Evolutionary conservation across 1,139 yeast genomes (phyloP).

Genomic region (Blastobotrys illinoisensis): DNA sequence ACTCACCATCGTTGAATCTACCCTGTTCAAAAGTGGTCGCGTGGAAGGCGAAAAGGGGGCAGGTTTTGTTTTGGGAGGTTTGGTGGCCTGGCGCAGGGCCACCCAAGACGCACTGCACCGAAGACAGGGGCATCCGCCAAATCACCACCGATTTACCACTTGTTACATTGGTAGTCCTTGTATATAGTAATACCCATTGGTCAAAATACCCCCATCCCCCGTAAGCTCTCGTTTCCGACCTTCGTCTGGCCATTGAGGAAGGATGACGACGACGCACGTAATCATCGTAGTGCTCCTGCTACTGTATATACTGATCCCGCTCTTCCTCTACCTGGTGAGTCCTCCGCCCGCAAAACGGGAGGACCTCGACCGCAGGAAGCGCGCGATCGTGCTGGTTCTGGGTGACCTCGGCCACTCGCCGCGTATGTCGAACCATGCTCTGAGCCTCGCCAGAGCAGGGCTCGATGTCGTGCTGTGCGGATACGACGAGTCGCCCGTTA

Average conservation of each 20-base stretch:
- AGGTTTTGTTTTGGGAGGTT: not conserved
- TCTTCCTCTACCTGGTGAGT: conserved; percentile 23
- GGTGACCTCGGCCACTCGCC: conserved; percentile 98
- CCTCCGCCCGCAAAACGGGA: conserved; percentile 20
- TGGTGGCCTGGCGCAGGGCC: not conserved
- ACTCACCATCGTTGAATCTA: not conserved
- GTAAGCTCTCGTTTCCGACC: too few relatives aligned
- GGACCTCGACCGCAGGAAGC: conserved; percentile 33
- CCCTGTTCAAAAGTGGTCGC: not conserved
- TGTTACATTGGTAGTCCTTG: too few relatives aligned
- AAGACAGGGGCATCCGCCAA: not conserved
- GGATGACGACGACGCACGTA: not conserved
- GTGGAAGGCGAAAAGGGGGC: not conserved
- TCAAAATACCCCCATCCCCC: not conserved
- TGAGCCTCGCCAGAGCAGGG: conserved; percentile 63
- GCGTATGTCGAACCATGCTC: conserved; percentile 87
- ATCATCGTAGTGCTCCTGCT: conserved; percentile 17
- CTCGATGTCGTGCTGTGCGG: conserved; percentile 84
- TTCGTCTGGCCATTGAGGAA: too few relatives aligned
- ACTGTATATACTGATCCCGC: conserved; percentile 29
- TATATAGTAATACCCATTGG: not conserved
- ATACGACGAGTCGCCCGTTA: conserved; percentile 46
- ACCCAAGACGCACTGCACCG: too few relatives aligned
- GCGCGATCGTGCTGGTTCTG: conserved; percentile 72
- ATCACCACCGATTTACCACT: not conserved